phyloP scores from a whole-genome alignment of 805 yeast species.

The Candida incommunis region DNA sequence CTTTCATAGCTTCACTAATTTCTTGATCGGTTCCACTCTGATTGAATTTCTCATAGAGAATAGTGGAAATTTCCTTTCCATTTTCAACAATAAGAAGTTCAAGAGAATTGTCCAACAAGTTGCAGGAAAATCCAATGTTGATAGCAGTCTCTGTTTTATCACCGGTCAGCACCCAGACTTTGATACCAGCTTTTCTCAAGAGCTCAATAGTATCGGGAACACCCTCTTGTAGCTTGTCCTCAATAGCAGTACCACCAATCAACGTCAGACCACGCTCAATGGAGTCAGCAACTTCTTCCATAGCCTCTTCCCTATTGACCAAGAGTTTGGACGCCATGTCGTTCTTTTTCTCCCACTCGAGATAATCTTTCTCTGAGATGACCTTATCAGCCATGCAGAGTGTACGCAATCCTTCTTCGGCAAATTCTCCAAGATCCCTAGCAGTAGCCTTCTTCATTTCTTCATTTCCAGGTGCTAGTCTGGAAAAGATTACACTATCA shows the following conservation, averaged over 20 bases:
- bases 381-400: conserved; percentile 63
- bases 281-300: conserved; percentile 41
- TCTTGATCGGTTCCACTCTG: conserved; percentile 31
- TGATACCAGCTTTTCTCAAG: conserved; percentile 58
- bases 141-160: conserved; percentile 77
- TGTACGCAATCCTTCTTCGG: conserved; percentile 68
- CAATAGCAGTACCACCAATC: conserved; percentile 73
- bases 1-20: conserved; percentile 35
- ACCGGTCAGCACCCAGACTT: conserved; percentile 74
- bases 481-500: conserved; percentile 49
- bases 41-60: conserved; percentile 34
- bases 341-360: conserved; percentile 50
- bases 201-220: conserved; percentile 62
- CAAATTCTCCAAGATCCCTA: conserved; percentile 49
- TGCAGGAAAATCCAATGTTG: conserved; percentile 70
- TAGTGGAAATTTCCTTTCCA: conserved; percentile 25
- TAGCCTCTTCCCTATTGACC: conserved; percentile 45
- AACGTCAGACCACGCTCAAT: conserved; percentile 43
- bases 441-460: conserved; percentile 38
- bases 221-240: conserved; percentile 64
- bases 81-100: conserved; percentile 31
- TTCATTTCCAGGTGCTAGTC: conserved; percentile 23
- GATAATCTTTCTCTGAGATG: conserved; percentile 65
- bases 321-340: conserved; percentile 74
- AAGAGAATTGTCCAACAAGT: conserved; percentile 54